A percentile compares a stretch with the other conserved stretches of the same genome.
These are phyloP conservation scores for Plasmodium adleri DNA, from an alignment of 169 alveolate species.

Conservation along the genomic window DNA sequence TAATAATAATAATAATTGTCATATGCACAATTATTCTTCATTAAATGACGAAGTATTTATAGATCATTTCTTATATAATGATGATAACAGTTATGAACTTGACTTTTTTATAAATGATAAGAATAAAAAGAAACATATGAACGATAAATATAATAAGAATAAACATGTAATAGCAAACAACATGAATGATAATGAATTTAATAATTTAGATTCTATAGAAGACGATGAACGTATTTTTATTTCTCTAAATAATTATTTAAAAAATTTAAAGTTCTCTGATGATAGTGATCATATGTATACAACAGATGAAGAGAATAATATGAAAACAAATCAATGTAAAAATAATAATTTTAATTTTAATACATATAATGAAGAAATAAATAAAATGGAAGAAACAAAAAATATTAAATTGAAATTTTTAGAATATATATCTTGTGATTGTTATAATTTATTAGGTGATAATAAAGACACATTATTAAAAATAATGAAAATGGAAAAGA, in stretches of 20 bases:
- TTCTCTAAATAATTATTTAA: slow-evolving; percentile 22
- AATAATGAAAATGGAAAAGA: not conserved
- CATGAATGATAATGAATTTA: not conserved
- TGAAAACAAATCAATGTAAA: not conserved
- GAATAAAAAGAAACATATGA: not conserved
- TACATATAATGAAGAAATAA: not conserved
- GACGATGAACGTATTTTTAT: slow-evolving; percentile 46
- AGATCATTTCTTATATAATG: not conserved
- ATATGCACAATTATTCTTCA: no score
- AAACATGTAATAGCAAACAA: not conserved
- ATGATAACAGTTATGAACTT: not conserved
- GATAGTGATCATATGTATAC: not conserved
- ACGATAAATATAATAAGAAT: not conserved
- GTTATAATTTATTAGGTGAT: no score
- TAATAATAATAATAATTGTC: no score
- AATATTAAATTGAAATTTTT: not conserved
- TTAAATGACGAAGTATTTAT: no score
- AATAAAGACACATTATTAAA: no score
- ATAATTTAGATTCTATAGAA: slow-evolving; percentile 6
- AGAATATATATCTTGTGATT: no score
- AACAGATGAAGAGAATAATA: not conserved
- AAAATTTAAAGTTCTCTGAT: slow-evolving; percentile 5
- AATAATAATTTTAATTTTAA: no score
- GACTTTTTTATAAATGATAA: not conserved
- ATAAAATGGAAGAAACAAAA: slow-evolving; percentile 4